Evolutionary conservation across 768 basidiomycete genomes (phyloP), one percentile per base, ranked within the genome.

Genomic region (Naematelia aurantialba): DNA sequence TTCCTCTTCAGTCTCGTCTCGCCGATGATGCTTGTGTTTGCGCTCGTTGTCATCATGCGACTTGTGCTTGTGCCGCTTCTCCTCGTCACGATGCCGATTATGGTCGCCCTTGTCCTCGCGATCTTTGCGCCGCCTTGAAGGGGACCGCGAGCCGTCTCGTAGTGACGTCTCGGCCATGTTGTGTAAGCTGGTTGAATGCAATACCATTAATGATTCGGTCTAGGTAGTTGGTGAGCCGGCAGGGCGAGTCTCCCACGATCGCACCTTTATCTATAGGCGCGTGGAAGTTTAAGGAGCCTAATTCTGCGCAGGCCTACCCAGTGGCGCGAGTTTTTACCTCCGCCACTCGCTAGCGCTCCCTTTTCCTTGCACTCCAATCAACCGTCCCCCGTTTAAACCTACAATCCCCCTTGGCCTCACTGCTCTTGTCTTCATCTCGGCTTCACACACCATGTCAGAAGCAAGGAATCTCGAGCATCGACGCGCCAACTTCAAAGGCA

Each of bases 401-500:
- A 30, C 27, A 22, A 22, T 11, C n/a, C 49, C 4, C 48, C 31
- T 19, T 56, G 44, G 22, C 44, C 24, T 24, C 22, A 2, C 45
- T 31, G 24, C 48, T 26, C 52, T 26, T 60, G 4, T 27, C 21
- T 46, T 42, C 26, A 27, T 27, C 58, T 12, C 4, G 14, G 30
- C 27, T 39, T n/a, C 26, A 34, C 5, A 44, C 65, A 76, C 45
- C n/a, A 76, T 76, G 75, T 39, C 34, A 8, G 66, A 73, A 30
- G 59, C 68, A 26, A 64, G 75, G 47, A 76, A 69, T 56, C 64
- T 75, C 49, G 76, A 77, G 29, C 67, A 76, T 54, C 57, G 76
- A 62, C 49, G 69, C 25, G 70, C 69, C 27, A 77, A 77, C 63
- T 78, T 77, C 73, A 78, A 78, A 65, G 71, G 72, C 34, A 78